A percentile compares a stretch with the other conserved stretches of the same genome.
phyloP scores from a whole-genome alignment of 2,329 filamentous ascomycete genomes.

The Podosphaera xanthii region DNA sequence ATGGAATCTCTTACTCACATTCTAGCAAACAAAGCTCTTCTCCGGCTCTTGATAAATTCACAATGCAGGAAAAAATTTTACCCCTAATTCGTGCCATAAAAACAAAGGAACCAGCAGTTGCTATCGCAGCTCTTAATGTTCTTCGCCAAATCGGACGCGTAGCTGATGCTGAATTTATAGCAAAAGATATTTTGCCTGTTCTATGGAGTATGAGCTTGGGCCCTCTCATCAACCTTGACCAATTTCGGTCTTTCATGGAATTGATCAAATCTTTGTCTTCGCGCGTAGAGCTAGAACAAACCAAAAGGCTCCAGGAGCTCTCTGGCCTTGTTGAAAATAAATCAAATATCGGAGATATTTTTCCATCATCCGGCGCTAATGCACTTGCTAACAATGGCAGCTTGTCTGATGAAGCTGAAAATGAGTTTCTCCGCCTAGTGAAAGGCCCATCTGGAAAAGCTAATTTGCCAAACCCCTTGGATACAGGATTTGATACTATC shows the following conservation, averaged over 20 bases:
- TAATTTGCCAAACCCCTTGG: conserved; percentile 19
- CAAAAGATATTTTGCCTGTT: conserved; percentile 71
- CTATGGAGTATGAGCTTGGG: conserved; percentile 85
- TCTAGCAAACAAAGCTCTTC: conserved; percentile 35
- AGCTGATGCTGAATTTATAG: conserved; percentile 76
- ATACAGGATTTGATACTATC: conserved; percentile 28
- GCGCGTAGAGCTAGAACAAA: conserved; percentile 73
- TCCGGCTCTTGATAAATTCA: conserved; percentile 84
- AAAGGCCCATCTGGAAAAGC: conserved; percentile 35
- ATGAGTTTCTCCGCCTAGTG: conserved; percentile 76
- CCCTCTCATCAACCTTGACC: conserved; percentile 63
- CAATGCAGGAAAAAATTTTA: conserved; percentile 91
- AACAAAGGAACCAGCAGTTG: conserved; percentile 92
- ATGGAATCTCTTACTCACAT: conserved; percentile 37
- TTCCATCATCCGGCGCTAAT: conserved; percentile 44
- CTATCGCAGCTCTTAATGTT: conserved; percentile 77
- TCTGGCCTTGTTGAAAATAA: conserved; percentile 31
- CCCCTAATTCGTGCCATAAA: conserved; percentile 82
- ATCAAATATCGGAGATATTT: conserved; percentile 34
- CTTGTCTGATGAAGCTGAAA: conserved; percentile 41
- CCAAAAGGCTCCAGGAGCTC: conserved; percentile 68
- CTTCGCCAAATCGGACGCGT: conserved; percentile 61
- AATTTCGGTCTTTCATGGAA: conserved; percentile 77
- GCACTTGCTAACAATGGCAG: conserved; percentile 27
- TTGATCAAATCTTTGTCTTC: conserved; percentile 62